These are phyloP conservation scores for Pestalotiopsis sp. DNA, from an alignment of 2,329 filamentous ascomycete genomes.

Conservation along the genomic window DNA sequence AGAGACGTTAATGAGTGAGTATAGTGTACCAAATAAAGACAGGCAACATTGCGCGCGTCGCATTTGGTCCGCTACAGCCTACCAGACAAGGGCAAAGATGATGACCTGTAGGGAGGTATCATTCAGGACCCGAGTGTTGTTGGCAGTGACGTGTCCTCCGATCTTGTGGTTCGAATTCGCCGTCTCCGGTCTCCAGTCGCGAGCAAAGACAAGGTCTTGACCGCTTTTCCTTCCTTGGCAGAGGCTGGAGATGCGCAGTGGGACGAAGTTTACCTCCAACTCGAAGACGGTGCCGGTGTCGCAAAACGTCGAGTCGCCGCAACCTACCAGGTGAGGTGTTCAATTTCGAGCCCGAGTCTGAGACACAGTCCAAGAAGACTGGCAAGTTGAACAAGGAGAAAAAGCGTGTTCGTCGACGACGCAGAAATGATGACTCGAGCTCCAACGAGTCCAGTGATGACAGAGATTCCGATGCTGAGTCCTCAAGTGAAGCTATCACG, in stretches of 20 bases:
- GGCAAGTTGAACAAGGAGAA: neutral
- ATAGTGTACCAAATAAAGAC: too few relatives aligned
- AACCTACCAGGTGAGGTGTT: neutral
- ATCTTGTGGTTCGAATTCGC: neutral
- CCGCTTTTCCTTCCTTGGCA: neutral
- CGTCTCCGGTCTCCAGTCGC: neutral
- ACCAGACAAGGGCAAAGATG: neutral
- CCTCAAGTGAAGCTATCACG: neutral
- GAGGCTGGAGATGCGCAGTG: neutral
- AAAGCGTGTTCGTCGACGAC: neutral
- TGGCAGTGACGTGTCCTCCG: neutral
- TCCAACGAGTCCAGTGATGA: neutral
- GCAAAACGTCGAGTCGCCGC: neutral
- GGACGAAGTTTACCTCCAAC: neutral
- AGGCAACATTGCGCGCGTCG: too few relatives aligned
- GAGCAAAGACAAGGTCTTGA: neutral
- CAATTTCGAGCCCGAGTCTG: neutral
- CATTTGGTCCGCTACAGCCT: too few relatives aligned
- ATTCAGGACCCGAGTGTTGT: neutral
- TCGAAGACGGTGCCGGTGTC: neutral
- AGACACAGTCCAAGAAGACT: too few relatives aligned
- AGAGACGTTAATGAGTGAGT: too few relatives aligned
- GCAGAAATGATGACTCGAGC: neutral
- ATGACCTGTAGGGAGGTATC: neutral
- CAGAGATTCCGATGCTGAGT: too few relatives aligned